Conservation (phyloP, 2,329 filamentous ascomycete genomes). For the Neocucurbitaria cava region DNA sequence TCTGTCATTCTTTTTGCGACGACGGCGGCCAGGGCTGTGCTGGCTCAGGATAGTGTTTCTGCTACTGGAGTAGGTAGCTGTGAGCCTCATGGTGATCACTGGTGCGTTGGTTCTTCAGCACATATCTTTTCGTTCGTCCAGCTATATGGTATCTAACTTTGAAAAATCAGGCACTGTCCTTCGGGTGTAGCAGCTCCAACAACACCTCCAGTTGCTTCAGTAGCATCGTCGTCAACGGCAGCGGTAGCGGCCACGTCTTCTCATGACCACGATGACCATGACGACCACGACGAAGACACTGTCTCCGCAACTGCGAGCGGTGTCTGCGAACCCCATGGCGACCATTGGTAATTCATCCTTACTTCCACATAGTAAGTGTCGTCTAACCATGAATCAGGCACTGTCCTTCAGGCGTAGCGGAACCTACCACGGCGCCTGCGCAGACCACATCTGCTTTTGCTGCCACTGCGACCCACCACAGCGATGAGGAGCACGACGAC, state of each 20-base stretch:
- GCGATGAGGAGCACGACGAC: constrained; percentile 28
- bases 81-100: constrained; percentile 20
- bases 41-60: constrained; percentile 24
- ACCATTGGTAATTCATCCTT: constrained; percentile 13
- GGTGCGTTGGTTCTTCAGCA: neutral
- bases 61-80: constrained; percentile 15
- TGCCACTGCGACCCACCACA: constrained; percentile 15
- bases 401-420: constrained; percentile 23
- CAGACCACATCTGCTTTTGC: constrained; percentile 11
- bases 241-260: neutral
- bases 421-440: constrained; percentile 21
- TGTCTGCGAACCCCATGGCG: constrained; percentile 16
- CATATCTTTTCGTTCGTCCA: neutral
- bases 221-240: neutral
- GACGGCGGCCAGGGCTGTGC: constrained; percentile 15
- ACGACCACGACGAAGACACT: constrained; percentile 10
- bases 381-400: constrained; percentile 17
- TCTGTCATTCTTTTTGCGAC: constrained; percentile 20
- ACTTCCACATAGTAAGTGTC: neutral
- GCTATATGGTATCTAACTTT: too few relatives aligned
- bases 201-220: constrained; percentile 11
- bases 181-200: constrained; percentile 19
- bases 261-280: constrained; percentile 9
- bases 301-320: constrained; percentile 15
- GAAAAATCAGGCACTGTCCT: constrained; percentile 17